Evolutionary conservation across 345 rosid genomes (phyloP), one percentile per base, ranked within the genome.

Genomic region (Eucalyptus dawsonii): DNA sequence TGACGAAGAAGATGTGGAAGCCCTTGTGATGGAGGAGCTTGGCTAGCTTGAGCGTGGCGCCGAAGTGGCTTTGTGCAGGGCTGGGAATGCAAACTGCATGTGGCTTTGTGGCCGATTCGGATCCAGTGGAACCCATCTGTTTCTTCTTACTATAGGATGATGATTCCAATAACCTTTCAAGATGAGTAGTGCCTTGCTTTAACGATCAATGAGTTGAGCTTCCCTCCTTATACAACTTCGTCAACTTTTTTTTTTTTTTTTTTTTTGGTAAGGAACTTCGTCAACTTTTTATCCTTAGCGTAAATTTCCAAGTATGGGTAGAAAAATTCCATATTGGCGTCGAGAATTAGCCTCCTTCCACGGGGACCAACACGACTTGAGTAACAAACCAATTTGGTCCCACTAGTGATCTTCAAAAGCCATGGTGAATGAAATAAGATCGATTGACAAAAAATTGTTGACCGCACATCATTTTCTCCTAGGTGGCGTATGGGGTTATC

Each of bases 31-130:
- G 88, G 86, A 91, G 90, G 42, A 91, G 90, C 86, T 90, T 88
- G 13, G 92, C 91, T 45, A 91, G 85, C 50, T 87, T 87, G 6
- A 89, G 47, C 91, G 67, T 89, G 6, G 88, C 88, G n/a, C 80
- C 86, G 51, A 91, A 86, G 81, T 89, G 92, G 37, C 92, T 88
- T 88, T 91, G 92, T 11, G 56, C 58, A n/a, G 88, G 85, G 51
- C 8, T n/a, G 17, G 91, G 92, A 22, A 89, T 31, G 65, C 88
- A 88, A 21, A 89, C 83, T 4, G 72, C 92, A 31, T 90, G 92
- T 13, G 89, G 86, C 40, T 69, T 88, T 65, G 37, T 65, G 21
- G 76, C 37, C 37, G 42, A 16, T 34, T 69, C 42, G 7, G 2
- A 15, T 16, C 24, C 80, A 1, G 42, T 1, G 42, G 80, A 31